Conservation (phyloP, 2,329 filamentous ascomycete genomes). For the Venturia asperata region DNA sequence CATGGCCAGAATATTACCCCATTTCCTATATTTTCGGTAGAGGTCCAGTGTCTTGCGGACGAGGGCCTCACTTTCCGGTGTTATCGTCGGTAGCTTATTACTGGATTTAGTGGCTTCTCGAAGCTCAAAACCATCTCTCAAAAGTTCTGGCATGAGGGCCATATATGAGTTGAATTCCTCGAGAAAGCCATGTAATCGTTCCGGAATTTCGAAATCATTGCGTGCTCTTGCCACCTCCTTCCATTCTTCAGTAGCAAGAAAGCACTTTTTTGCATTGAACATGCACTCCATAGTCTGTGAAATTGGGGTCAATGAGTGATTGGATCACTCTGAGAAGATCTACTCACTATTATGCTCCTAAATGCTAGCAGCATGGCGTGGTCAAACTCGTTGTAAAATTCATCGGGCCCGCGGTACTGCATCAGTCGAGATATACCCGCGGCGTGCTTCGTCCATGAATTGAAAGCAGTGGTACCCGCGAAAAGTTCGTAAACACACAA, state of each 20-base stretch:
- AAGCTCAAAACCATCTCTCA: constrained; percentile 9
- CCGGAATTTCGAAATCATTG: not conserved
- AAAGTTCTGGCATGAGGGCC: constrained; percentile 8
- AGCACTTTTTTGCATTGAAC: constrained; percentile 14
- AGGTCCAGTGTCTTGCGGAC: constrained; percentile 2
- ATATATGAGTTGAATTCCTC: constrained; percentile 8
- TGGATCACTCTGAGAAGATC: not conserved
- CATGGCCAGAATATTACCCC: not conserved
- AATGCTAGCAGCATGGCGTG: constrained; percentile 13
- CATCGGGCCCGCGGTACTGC: constrained; percentile 6
- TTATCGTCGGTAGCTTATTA: not conserved
- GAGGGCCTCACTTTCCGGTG: not conserved
- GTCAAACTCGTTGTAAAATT: constrained; percentile 11
- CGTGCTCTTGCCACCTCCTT: constrained; percentile 8
- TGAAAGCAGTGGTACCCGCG: constrained; percentile 16
- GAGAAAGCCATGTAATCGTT: not conserved
- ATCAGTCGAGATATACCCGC: constrained; percentile 15
- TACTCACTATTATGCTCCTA: constrained; percentile 14
- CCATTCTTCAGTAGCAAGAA: constrained; percentile 11
- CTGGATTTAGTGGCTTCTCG: not conserved
- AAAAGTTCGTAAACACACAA: constrained; percentile 17
- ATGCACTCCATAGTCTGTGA: constrained; percentile 17
- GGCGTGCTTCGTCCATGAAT: constrained; percentile 17
- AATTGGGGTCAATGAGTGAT: not conserved
- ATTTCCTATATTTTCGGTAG: constrained; percentile 4